Evolutionary conservation across 805 yeast genomes (phyloP).

Genomic region (Ogataea chonburiensis): DNA sequence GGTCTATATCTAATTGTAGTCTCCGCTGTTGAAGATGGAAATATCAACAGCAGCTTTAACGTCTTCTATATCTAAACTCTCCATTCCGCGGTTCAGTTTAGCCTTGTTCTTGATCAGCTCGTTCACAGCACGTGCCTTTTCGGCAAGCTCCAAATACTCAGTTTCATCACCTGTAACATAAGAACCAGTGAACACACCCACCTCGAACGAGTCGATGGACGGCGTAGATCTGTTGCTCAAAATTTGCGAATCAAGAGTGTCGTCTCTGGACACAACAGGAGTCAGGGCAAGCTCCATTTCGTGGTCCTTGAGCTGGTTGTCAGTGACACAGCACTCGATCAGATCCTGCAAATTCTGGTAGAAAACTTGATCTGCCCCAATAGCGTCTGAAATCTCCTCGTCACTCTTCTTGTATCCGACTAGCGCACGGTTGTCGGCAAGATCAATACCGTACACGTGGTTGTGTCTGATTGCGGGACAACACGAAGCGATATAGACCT

Average conservation of each 20-base stretch:
- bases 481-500: conserved; percentile 94
- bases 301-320: conserved; percentile 30
- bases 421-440: conserved; percentile 91
- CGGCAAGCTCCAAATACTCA: conserved; percentile 77
- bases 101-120: conserved; percentile 51
- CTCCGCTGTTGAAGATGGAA: conserved; percentile 57
- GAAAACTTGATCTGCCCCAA: conserved; percentile 90
- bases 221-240: conserved; percentile 24
- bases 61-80: conserved; percentile 46
- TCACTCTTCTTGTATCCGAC: conserved; percentile 83
- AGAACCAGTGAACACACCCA: conserved; percentile 93
- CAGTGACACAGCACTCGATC: conserved; percentile 65
- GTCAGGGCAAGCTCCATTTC: conserved; percentile 36
- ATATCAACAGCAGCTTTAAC: conserved; percentile 77
- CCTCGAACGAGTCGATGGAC: conserved; percentile 69
- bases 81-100: conserved; percentile 31
- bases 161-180: conserved; percentile 94
- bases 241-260: conserved; percentile 28
- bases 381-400: conserved; percentile 67
- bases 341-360: conserved; percentile 86
- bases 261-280: conserved; percentile 36
- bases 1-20: conserved; percentile 34
- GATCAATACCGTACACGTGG: conserved; percentile 96
- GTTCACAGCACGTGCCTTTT: conserved; percentile 76
- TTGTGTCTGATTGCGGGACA: conserved; percentile 97